Base-by-base conservation (phyloP, 2,329 filamentous ascomycete genomes). In the Pyrenophora teres region DNA sequence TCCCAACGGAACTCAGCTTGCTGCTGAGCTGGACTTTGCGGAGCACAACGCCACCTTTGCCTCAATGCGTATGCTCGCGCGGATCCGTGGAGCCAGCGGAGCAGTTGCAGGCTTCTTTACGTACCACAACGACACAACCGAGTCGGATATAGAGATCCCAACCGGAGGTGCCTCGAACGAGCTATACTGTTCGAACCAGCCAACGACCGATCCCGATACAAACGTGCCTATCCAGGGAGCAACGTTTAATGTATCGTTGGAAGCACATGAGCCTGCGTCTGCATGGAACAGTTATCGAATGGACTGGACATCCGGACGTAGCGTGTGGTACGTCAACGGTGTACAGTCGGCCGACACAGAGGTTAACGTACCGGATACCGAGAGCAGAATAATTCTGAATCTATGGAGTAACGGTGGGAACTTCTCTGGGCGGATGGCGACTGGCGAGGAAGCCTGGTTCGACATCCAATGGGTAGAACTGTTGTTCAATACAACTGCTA, bases 71-170 rank as follows among this genome's bases (percentile, higher is more conserved):
- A 51, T 60, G 36, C 40, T 36, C 9, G 46, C 46, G 2, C 52
- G 57, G 16, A 40, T 58, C 2, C 52, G 46, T 16, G 53, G 56
- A n/a, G 50, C 40, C 12, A 39, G 41, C 7, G 56, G 56, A 15
- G 53, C 50, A 10, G 25, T 59, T 2, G 56, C 56, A 13, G 53
- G 53, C 3, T 52, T 57, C 40, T 57, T 57, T 35, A 59, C 53
- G 3, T 59, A 59, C 41, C 38, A 50, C 4, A 50, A 59, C 15
- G 53, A 59, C 38, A 59, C 50, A 0, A 6, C 9, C 4, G 56
- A 59, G 42, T 59, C 56, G 0, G 56, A 59, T 9, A 54, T 59
- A 25, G 56, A 57, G 44, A 51, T 59, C 3, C 47, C 54, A 7
- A 59, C 56, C 0, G 50, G 53, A 13, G 18, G 10, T 5, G 21